Conservation (phyloP, 2,329 filamentous ascomycete genomes). For the Stachybotrys elegans region DNA sequence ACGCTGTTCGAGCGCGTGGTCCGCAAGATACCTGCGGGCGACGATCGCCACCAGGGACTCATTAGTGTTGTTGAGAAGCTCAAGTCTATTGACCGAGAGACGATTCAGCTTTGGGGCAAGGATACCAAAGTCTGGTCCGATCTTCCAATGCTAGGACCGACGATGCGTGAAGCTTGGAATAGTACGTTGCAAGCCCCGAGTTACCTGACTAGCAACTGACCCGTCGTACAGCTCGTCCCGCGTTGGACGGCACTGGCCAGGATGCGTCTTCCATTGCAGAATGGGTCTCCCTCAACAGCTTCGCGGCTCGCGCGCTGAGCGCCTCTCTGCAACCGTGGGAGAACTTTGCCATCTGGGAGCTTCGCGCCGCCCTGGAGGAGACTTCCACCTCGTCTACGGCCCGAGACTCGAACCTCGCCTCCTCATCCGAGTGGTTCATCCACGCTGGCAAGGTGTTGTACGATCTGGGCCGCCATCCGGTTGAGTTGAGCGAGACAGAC, state of each 20-base stretch:
- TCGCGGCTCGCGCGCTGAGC: constrained; percentile 24
- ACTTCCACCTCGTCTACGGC: constrained; percentile 9
- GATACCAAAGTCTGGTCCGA: constrained; percentile 21
- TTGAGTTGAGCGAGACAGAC: constrained; percentile 15
- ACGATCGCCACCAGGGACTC: constrained; percentile 19
- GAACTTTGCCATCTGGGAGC: constrained; percentile 23
- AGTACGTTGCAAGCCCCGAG: constrained; percentile 14
- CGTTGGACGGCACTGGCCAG: constrained; percentile 16
- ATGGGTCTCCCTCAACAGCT: constrained; percentile 28
- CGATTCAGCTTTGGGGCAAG: constrained; percentile 21
- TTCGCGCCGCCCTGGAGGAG: constrained; percentile 25
- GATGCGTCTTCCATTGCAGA: constrained; percentile 13
- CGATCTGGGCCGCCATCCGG: constrained; percentile 7
- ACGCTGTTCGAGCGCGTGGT: constrained; percentile 16
- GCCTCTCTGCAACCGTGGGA: constrained; percentile 14
- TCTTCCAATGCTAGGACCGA: constrained; percentile 23
- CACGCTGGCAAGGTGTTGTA: constrained; percentile 22
- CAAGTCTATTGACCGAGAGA: constrained; percentile 13
- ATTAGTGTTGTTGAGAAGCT: constrained; percentile 15
- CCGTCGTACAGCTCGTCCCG: constrained; percentile 13
- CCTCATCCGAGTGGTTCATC: constrained; percentile 22
- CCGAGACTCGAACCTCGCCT: constrained; percentile 14
- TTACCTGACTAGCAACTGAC: neutral
- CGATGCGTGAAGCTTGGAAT: constrained; percentile 24
- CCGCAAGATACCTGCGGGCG: constrained; percentile 19